Evolutionary conservation across 2,329 filamentous ascomycete genomes (phyloP).

Genomic region (Cyclaneusma minus): DNA sequence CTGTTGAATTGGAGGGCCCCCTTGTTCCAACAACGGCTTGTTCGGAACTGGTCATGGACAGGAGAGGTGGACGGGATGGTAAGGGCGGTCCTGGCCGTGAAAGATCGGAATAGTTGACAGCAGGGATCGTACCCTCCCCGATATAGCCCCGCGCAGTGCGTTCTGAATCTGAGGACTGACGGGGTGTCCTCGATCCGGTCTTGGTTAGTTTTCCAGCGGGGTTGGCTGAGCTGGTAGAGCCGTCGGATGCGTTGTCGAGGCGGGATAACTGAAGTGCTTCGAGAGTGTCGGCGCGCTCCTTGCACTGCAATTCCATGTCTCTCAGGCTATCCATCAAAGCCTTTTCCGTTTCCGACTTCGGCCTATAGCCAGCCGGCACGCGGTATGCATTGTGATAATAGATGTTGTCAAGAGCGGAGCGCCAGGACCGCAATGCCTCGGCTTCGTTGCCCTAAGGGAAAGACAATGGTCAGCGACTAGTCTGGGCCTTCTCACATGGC

Average conservation of each 20-base stretch:
- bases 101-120: slow-evolving; percentile 66
- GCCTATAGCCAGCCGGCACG: slow-evolving; percentile 50
- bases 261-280: slow-evolving; percentile 62
- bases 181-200: slow-evolving; percentile 14
- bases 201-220: slow-evolving; percentile 15
- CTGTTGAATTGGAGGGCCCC: slow-evolving; percentile 4
- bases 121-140: slow-evolving; percentile 67
- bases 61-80: slow-evolving; percentile 33
- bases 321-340: slow-evolving; percentile 68
- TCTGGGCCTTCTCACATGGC: neutral
- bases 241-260: slow-evolving; percentile 22
- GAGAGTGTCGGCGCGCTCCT: slow-evolving; percentile 79
- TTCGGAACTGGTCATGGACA: slow-evolving; percentile 33
- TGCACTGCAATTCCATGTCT: slow-evolving; percentile 78
- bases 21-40: slow-evolving; percentile 24
- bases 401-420: slow-evolving; percentile 73
- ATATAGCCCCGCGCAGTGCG: slow-evolving; percentile 41
- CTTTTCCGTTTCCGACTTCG: slow-evolving; percentile 69
- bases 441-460: slow-evolving; percentile 80
- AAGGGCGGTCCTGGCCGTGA: slow-evolving; percentile 48
- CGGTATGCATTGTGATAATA: slow-evolving; percentile 71
- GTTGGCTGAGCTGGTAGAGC: neutral
- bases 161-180: slow-evolving; percentile 13
- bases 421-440: slow-evolving; percentile 86
- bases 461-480: slow-evolving; percentile 6